Base-by-base conservation (phyloP, 352 stramenopile species). In the Globisporangium mamillatum region DNA sequence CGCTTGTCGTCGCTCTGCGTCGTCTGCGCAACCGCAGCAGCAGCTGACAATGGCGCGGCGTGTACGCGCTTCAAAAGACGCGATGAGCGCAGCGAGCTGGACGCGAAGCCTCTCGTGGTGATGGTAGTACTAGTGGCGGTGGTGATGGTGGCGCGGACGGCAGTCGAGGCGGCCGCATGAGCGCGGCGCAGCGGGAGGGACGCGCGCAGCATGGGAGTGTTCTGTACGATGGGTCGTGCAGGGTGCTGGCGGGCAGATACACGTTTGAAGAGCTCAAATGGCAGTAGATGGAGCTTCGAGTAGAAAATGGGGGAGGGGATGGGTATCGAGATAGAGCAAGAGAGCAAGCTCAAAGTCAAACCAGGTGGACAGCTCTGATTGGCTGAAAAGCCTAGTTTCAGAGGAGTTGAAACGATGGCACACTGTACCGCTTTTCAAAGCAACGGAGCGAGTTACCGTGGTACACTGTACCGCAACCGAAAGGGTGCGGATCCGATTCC, bases 361-460 rank as follows among this genome's bases (percentile, higher is more conserved):
- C 62, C 62, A 67, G 32, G 62, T 67, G 62, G 62, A 67, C 9
- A 32, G 24, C n/a, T 14, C 62, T 60, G 50, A 67, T 67, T 67
- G 62, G 62, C 48, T 61, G 53, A 60, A 61, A 67, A 20, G 24
- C 25, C 2, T 10, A 12, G 2, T 14, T 59, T 38, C 12, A 36
- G 24, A 16, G 10, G 12, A 32, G 29, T 48, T 48, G 14, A 20
- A 48, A 32, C 27, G 10, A 1, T 46, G 38, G 38, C 38, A 46
- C 38, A 46, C 12, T 46, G 38, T 46, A 46, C 38, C 38, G 38
- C 38, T 46, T 46, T 46, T 46, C 14, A 44, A 44, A 32, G 27
- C 27, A 32, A 32, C 3, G 27, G 27, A 41, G 34, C 34, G 34
- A 41, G 34, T 41, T 32, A 1, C 34, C 34, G 9, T 12, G 34